Percentiles rank a stretch among this genome's conserved stretches.
Evolutionary conservation across 179 eudicot species (phyloP).

Genomic region (Sideroxylon spinosum): DNA sequence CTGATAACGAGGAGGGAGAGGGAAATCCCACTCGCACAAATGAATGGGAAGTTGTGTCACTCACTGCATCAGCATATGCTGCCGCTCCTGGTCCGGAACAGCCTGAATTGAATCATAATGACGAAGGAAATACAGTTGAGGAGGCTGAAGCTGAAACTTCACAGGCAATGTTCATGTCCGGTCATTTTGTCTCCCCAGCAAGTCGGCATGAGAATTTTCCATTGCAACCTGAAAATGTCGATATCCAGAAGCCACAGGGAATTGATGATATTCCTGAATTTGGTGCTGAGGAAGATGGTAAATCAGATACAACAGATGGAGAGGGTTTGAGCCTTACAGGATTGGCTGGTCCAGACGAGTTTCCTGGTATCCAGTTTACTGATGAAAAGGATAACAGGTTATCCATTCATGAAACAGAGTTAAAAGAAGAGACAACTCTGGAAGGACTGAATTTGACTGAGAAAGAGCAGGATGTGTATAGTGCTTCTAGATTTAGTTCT

Average conservation of each 20-base stretch:
- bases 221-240: slow-evolving; percentile 37
- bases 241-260: slow-evolving; percentile 22
- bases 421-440: slow-evolving; percentile 34
- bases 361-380: slow-evolving; percentile 33
- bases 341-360: slow-evolving; percentile 42
- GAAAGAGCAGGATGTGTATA: slow-evolving; percentile 42
- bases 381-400: slow-evolving; percentile 41
- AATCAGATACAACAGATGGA: slow-evolving; percentile 41
- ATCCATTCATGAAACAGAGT: slow-evolving; percentile 36
- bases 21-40: slow-evolving; percentile 47
- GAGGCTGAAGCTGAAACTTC: slow-evolving; percentile 55
- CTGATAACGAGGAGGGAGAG: slow-evolving; percentile 42
- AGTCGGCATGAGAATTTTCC: slow-evolving; percentile 63
- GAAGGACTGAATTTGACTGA: slow-evolving; percentile 35
- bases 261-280: slow-evolving; percentile 29
- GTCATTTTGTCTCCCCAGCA: slow-evolving; percentile 66
- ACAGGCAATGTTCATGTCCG: slow-evolving; percentile 66
- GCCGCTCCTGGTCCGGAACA: slow-evolving; percentile 74
- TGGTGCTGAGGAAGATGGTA: slow-evolving; percentile 26
- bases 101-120: slow-evolving; percentile 38
- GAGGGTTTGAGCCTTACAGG: slow-evolving; percentile 38
- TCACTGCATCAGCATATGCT: slow-evolving; percentile 86
- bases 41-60: slow-evolving; percentile 95
- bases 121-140: slow-evolving; percentile 28
- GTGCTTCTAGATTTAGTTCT: slow-evolving; percentile 34